phyloP scores from a whole-genome alignment of 371 early-diverging fungal genomes.

The Mucor sp. region DNA sequence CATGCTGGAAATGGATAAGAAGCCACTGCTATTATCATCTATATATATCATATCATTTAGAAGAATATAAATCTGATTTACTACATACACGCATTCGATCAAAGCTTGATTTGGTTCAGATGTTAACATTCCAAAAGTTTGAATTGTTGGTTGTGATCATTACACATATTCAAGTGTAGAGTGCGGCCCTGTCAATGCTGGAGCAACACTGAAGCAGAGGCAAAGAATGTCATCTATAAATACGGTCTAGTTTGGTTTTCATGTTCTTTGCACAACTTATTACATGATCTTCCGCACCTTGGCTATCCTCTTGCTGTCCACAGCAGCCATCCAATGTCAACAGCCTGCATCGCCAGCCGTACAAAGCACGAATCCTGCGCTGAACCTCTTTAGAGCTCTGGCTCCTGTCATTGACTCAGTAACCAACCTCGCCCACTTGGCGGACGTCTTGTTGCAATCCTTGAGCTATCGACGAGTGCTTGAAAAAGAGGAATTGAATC shows the following conservation, averaged over 20 bases:
- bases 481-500: background rate
- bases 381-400: background rate
- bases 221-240: background rate
- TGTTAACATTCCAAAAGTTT: background rate
- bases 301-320: background rate
- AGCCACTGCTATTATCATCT: background rate
- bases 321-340: background rate
- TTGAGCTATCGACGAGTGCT: background rate
- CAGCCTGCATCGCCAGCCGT: background rate
- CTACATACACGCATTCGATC: background rate
- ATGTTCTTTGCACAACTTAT: background rate
- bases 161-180: background rate
- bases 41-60: no score
- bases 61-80: no score
- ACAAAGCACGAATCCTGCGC: background rate
- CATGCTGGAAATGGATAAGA: conserved; percentile 1
- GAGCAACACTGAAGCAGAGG: background rate
- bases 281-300: background rate
- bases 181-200: background rate
- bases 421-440: background rate
- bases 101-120: background rate
- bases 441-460: background rate
- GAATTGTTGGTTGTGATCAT: background rate
- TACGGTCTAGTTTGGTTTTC: background rate
- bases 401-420: background rate